These are phyloP conservation scores for Apiospora rasikravindrae DNA, from an alignment of 2,329 filamentous ascomycete genomes.

Conservation along the genomic window DNA sequence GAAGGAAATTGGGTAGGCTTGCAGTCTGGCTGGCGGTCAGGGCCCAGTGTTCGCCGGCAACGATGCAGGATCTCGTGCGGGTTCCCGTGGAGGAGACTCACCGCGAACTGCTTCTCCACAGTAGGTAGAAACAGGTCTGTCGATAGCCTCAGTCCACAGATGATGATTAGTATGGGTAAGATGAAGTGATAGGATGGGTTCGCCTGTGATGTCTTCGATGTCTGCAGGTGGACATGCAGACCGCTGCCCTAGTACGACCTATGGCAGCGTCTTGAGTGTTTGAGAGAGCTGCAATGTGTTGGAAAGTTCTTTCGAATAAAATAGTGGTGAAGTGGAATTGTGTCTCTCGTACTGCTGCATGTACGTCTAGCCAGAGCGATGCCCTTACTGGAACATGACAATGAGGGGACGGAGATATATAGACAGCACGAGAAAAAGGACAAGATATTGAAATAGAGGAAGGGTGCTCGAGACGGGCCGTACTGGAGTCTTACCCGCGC, in stretches of 20 bases:
- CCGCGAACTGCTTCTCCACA: slow-evolving; percentile 15
- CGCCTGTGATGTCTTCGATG: slow-evolving; percentile 8
- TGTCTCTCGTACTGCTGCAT: not conserved
- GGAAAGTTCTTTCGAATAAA: not conserved
- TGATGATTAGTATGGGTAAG: not conserved
- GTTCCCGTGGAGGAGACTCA: slow-evolving; percentile 36
- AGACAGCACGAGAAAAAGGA: not conserved
- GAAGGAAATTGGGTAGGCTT: slow-evolving; percentile 12
- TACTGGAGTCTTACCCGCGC: slow-evolving; percentile 22
- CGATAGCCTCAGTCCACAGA: not conserved
- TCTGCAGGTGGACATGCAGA: not conserved
- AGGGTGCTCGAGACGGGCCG: slow-evolving; percentile 24
- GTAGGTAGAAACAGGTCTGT: not conserved
- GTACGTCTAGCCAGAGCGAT: slow-evolving; percentile 5
- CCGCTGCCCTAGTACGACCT: not conserved
- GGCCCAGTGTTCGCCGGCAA: slow-evolving; percentile 36
- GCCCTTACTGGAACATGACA: slow-evolving; percentile 15
- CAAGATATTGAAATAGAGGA: slow-evolving; percentile 18
- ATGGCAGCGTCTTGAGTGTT: not conserved
- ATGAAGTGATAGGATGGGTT: slow-evolving; percentile 4
- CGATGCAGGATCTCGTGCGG: slow-evolving; percentile 39
- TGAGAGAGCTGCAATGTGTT: not conserved
- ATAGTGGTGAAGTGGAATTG: not conserved
- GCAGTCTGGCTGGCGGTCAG: slow-evolving; percentile 34
- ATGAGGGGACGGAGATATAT: slow-evolving; percentile 19